These are phyloP conservation scores for Prosopis cineraria DNA, from an alignment of 306 rosid species.

Conservation along the genomic window DNA sequence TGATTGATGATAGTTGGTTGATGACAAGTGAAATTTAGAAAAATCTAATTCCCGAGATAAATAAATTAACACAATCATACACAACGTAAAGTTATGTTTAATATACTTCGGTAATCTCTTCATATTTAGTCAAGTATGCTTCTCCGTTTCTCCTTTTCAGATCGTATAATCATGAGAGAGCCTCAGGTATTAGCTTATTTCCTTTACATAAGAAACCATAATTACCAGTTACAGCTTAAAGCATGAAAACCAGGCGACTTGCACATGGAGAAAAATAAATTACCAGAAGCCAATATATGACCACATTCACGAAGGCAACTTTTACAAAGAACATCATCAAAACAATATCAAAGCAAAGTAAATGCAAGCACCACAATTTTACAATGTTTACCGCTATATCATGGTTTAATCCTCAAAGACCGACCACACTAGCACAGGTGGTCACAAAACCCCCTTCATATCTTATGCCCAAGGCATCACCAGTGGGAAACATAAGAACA, in stretches of 20 bases:
- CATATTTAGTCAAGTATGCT: neutral
- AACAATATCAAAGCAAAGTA: constrained; percentile 21
- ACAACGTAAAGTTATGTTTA: too few relatives aligned
- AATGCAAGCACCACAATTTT: constrained; percentile 37
- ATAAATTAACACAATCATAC: too few relatives aligned
- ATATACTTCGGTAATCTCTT: too few relatives aligned
- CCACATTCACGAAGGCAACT: constrained; percentile 20
- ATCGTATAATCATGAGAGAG: neutral
- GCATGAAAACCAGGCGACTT: neutral
- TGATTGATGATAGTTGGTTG: too few relatives aligned
- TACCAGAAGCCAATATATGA: constrained; percentile 19
- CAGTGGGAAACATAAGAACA: constrained; percentile 28
- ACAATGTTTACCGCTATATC: constrained; percentile 36
- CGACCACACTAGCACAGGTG: constrained; percentile 35
- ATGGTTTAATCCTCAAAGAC: constrained; percentile 39
- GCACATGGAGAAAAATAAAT: neutral
- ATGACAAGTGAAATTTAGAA: too few relatives aligned
- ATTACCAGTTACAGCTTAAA: neutral
- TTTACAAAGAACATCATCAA: constrained; percentile 31
- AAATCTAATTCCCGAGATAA: too few relatives aligned
- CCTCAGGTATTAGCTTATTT: neutral
- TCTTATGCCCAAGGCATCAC: constrained; percentile 23
- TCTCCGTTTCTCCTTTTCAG: neutral
- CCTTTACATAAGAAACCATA: neutral
- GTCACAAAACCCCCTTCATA: constrained; percentile 30